Evolutionary conservation across 495 filamentous ascomycete genomes (phyloP).

Genomic region (Baudoinia panamericana): DNA sequence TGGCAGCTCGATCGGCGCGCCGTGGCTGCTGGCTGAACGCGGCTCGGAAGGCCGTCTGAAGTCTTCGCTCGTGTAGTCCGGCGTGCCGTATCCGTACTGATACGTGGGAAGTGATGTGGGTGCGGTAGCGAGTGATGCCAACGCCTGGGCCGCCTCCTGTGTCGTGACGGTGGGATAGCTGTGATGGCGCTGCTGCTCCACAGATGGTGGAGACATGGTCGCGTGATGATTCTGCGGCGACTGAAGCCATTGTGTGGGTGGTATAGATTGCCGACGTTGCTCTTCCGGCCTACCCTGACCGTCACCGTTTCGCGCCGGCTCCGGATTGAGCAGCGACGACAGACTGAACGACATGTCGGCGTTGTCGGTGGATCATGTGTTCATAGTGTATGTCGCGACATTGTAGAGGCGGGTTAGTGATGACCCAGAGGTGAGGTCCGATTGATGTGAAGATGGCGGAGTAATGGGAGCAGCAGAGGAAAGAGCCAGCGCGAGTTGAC

Average conservation of each 20-base stretch:
- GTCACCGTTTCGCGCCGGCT: slow-evolving; percentile 4
- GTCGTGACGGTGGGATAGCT: slow-evolving; percentile 15
- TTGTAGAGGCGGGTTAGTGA: not conserved
- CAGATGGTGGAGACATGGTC: not conserved
- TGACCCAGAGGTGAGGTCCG: too few species aligned
- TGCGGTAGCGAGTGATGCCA: slow-evolving; percentile 22
- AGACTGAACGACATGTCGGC: slow-evolving; percentile 21
- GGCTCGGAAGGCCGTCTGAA: slow-evolving; percentile 7
- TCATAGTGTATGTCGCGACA: not conserved
- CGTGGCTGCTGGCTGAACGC: slow-evolving; percentile 20
- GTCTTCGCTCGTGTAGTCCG: not conserved
- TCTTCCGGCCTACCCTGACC: not conserved
- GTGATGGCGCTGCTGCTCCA: not conserved
- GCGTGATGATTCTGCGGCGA: slow-evolving; percentile 8
- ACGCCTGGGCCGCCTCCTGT: slow-evolving; percentile 25
- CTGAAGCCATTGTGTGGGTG: slow-evolving; percentile 6
- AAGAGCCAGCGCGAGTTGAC: too few species aligned
- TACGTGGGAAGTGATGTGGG: slow-evolving; percentile 12
- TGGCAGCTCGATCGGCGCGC: slow-evolving; percentile 24
- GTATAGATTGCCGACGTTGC: slow-evolving; percentile 4
- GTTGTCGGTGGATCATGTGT: slow-evolving; percentile 2
- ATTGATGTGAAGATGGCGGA: too few species aligned
- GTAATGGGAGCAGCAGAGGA: too few species aligned
- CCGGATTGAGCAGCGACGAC: slow-evolving; percentile 22
- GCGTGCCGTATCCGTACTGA: slow-evolving; percentile 2